Conservation (phyloP, 2,329 filamentous ascomycete genomes). For the Fusarium avenaceum region DNA sequence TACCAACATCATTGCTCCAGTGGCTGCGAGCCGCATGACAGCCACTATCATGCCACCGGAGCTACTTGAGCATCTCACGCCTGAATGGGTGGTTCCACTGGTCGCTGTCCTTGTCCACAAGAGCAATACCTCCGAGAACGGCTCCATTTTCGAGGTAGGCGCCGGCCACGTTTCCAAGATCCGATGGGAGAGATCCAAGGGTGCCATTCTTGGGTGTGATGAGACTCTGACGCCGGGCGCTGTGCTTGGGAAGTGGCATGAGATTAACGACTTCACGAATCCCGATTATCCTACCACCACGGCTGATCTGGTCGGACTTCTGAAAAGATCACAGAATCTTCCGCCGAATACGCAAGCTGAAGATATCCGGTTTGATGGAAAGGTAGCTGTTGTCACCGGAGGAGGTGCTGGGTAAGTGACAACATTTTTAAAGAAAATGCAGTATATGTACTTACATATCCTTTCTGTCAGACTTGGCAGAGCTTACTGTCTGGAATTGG, state of each 20-base stretch:
- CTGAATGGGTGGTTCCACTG: slow-evolving; percentile 94
- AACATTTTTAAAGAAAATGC: no score
- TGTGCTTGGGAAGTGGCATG: slow-evolving; percentile 88
- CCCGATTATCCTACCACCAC: slow-evolving; percentile 86
- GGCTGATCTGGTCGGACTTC: slow-evolving; percentile 87
- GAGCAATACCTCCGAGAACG: slow-evolving; percentile 84
- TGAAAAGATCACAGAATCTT: slow-evolving; percentile 84
- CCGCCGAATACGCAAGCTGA: slow-evolving; percentile 71
- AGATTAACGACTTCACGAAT: slow-evolving; percentile 85
- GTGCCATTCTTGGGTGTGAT: slow-evolving; percentile 90
- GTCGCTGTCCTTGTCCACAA: slow-evolving; percentile 91
- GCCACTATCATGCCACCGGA: slow-evolving; percentile 98
- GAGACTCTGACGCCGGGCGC: slow-evolving; percentile 88
- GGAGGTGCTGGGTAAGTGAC: slow-evolving; percentile 73
- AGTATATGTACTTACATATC: no score
- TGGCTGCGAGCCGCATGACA: slow-evolving; percentile 96
- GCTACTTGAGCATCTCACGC: slow-evolving; percentile 85
- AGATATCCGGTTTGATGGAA: slow-evolving; percentile 84
- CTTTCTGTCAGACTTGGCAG: slow-evolving; percentile 76
- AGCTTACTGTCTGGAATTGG: slow-evolving; percentile 88
- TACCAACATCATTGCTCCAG: slow-evolving; percentile 93
- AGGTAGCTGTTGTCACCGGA: slow-evolving; percentile 88
- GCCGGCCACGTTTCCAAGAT: slow-evolving; percentile 94
- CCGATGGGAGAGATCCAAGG: slow-evolving; percentile 92
- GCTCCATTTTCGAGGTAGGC: slow-evolving; percentile 92